Evolutionary conservation across 768 basidiomycete genomes (phyloP).

Genomic region (Mycena metata): DNA sequence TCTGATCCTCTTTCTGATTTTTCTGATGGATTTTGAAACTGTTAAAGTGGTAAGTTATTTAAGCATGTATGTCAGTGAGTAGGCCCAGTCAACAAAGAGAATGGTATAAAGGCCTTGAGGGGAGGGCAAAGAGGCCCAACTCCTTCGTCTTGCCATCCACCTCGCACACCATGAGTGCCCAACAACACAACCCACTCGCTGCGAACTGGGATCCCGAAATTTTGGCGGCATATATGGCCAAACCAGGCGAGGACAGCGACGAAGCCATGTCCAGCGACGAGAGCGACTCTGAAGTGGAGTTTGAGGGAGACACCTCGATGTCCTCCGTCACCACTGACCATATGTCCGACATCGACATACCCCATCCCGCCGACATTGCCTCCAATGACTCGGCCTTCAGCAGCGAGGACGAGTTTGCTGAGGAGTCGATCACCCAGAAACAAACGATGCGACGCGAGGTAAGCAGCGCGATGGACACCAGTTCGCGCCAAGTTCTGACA

Average conservation of each 20-base stretch:
- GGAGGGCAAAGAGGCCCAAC: background rate
- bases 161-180: slow-evolving; percentile 21
- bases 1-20: slow-evolving; percentile 37
- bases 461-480: background rate
- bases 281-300: slow-evolving; percentile 35
- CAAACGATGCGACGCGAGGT: slow-evolving; percentile 37
- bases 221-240: slow-evolving; percentile 33
- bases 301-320: slow-evolving; percentile 31
- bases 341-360: slow-evolving; percentile 31
- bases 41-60: background rate
- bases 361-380: slow-evolving; percentile 31
- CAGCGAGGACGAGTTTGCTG: slow-evolving; percentile 39
- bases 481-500: background rate
- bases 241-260: slow-evolving; percentile 27
- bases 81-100: background rate
- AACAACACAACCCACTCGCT: slow-evolving; percentile 30
- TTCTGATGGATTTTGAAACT: slow-evolving; percentile 32
- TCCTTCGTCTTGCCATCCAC: slow-evolving; percentile 1
- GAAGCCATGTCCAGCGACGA: slow-evolving; percentile 38
- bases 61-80: background rate
- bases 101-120: slow-evolving; percentile 31
- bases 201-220: slow-evolving; percentile 39
- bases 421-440: slow-evolving; percentile 20
- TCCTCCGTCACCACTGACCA: slow-evolving; percentile 17
- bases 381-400: slow-evolving; percentile 38